phyloP scores from a whole-genome alignment of 495 filamentous ascomycete genomes.

The Neurospora sp. region DNA sequence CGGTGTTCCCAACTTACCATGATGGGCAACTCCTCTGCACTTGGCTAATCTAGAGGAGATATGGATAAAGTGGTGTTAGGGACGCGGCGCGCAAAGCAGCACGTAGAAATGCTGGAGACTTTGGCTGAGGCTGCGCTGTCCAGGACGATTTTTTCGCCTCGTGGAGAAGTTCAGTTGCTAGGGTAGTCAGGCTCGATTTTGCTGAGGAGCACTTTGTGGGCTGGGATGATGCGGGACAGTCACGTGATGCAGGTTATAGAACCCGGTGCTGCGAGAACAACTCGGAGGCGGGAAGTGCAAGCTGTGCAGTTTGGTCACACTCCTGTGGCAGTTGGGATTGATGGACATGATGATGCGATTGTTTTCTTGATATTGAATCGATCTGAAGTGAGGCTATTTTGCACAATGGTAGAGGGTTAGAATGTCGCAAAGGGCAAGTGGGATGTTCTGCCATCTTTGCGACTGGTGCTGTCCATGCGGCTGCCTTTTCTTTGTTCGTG shows the following conservation, averaged over 20 bases:
- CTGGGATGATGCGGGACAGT: conserved; percentile 14
- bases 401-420: neutral
- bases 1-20: conserved; percentile 22
- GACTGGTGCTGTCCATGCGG: neutral
- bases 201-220: conserved; percentile 20
- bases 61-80: conserved; percentile 1
- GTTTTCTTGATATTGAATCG: neutral
- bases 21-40: conserved; percentile 32
- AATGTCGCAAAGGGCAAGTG: neutral
- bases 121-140: conserved; percentile 18
- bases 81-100: conserved; percentile 20
- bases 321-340: neutral
- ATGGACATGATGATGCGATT: neutral
- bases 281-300: neutral
- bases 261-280: neutral
- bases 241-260: conserved; percentile 16
- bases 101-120: conserved; percentile 22
- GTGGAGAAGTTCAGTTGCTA: conserved; percentile 17
- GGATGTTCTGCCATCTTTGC: neutral
- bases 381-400: neutral
- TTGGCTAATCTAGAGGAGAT: conserved; percentile 22
- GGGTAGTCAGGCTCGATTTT: conserved; percentile 9
- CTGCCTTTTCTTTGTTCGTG: neutral
- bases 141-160: conserved; percentile 25
- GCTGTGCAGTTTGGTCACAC: neutral